Base-by-base conservation (phyloP, 805 yeast genomes). In the Candida maesae region DNA sequence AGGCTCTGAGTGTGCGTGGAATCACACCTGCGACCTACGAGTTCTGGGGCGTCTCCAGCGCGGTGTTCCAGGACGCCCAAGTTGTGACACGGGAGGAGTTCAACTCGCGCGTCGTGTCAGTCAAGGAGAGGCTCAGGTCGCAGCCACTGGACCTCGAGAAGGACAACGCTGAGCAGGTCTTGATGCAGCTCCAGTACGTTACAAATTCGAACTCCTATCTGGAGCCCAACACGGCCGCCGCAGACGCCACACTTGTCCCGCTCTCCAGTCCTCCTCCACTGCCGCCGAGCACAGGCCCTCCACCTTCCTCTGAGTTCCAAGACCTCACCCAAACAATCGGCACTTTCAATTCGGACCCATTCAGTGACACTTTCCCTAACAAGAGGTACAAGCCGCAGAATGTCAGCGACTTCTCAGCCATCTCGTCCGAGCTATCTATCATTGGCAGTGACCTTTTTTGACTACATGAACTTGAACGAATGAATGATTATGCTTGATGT, bases 261-360 rank as follows among this genome's bases (percentile, higher is more conserved):
- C n/a, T n/a, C n/a, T n/a, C n/a, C n/a, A n/a, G n/a, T n/a, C n/a
- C n/a, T 7, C 28, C 28, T 8, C 28, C 28, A 25, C 11, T 12
- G 8, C 28, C n/a, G 6, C 12, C 24, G 19, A 32, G 28, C 12
- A 12, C 28, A 9, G n/a, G 28, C 12, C 28, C 28, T 5, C 11
- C 28, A 5, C 28, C 8, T 5, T 42, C 49, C 3, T 47, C 51
- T 7, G 47, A 47, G 26, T 42, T 42, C 41, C 37, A 44, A 3
- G 46, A 45, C 14, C 3, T 44, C n/a, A 24, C 34, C 7, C 34
- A 26, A 10, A 30, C 17, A 16, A 5, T 28, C 32, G 41, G 44
- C 18, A 21, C 17, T 12, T 13, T 31, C n/a, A 36, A 36, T 9
- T 37, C 41, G 6, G 41, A 42, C 3, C 30, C 35, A 2, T 34